Percentiles rank a stretch among this genome's conserved stretches.
Conservation (phyloP, 257 asterid species). For the Ilex asprella region DNA sequence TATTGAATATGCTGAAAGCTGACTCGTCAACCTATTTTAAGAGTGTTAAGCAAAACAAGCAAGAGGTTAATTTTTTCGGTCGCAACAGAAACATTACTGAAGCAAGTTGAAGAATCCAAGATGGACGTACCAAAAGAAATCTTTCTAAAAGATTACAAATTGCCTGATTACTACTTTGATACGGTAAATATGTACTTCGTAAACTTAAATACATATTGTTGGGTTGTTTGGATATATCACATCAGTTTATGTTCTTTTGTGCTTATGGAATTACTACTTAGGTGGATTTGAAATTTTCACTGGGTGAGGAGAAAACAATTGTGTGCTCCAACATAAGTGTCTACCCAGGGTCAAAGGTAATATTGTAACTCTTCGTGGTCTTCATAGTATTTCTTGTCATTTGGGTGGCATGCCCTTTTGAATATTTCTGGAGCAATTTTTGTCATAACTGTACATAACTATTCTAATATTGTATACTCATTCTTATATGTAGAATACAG, state of each 20-base stretch:
- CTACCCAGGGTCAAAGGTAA: constrained; percentile 80
- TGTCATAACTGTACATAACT: no score
- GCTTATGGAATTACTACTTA: constrained; percentile 20
- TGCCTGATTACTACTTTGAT: constrained; percentile 83
- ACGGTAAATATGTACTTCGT: constrained; percentile 29
- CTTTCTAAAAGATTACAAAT: constrained; percentile 85
- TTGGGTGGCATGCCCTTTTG: background rate
- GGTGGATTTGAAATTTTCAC: constrained; percentile 77
- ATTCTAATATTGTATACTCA: no score
- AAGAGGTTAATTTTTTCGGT: constrained; percentile 70
- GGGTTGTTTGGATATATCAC: background rate
- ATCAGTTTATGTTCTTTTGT: background rate
- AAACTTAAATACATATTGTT: background rate
- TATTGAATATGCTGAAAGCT: background rate
- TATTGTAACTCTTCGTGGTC: constrained; percentile 5
- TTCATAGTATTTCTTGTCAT: background rate
- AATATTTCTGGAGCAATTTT: no score
- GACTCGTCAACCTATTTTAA: constrained; percentile 11
- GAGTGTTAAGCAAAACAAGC: constrained; percentile 30
- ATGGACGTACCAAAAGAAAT: constrained; percentile 93
- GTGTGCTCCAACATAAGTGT: constrained; percentile 65
- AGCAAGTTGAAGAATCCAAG: constrained; percentile 54
- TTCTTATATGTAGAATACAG: no score
- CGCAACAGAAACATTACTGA: constrained; percentile 59
- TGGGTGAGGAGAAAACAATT: constrained; percentile 79